Base-by-base conservation (phyloP, 2,329 filamentous ascomycete species). In the Diaporthe sp. region DNA sequence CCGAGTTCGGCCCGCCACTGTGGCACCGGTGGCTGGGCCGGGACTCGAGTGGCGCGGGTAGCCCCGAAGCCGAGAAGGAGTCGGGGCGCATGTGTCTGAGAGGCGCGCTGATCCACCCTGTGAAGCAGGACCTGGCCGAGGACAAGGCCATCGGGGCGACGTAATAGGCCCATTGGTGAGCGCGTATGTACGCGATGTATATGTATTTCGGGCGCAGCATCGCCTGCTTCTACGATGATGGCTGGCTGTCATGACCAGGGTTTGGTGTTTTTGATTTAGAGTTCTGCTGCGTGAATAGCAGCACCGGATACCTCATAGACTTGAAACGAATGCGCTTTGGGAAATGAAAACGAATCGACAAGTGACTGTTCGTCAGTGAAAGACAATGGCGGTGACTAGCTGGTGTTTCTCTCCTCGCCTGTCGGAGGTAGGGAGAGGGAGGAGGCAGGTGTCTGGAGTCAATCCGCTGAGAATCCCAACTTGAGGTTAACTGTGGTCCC, bases 1-100 rank as follows among this genome's bases (percentile, higher is more conserved):
- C 90, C 9, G 85, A 86, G 73, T 88, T 90, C 9, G 90, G 90
- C 1, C 89, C 89, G 79, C 85, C 89, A 62, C 79, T 92, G 57
- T 92, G 89, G 83, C 90, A 91, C 84, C 92, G 92, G 82, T 91
- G 90, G 87, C 87, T 92, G 84, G 91, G 91, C 25, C 91, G 88
- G 83, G 85, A 88, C 76, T 90, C 92, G 79, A 88, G 85, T 19
- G 86, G 83, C 15, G 83, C 90, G n/a, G 90, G 90, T 39, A 90
- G 90, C 1, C 77, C 73, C 60, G 87, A 89, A 76, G 78, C 83
- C 60, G 78, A 82, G 62, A 76, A 73, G 8, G 74, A 79, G n/a
- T 79, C 81, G 28, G 81, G 79, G 31, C 86, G 92, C 75, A 92
- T 94, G 91, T 94, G 92, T 83, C 83, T 93, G 75, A 89, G 91